phyloP scores from a whole-genome alignment of 2,329 filamentous ascomycete species.

The Alternaria longipes region DNA sequence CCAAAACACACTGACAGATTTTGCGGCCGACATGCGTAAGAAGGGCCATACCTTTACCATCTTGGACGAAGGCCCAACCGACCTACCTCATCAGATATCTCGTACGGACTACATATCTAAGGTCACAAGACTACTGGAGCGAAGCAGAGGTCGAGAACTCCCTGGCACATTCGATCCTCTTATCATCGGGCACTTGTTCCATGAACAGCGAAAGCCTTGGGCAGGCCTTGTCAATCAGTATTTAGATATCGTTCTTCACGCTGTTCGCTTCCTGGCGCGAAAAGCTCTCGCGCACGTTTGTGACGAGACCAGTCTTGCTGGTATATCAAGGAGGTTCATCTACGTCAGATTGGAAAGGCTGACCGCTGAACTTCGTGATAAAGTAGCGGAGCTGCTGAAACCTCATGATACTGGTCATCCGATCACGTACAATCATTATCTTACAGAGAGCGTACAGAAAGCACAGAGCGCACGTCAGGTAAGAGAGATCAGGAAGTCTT shows the following conservation, averaged over 20 bases:
- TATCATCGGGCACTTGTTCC: slow-evolving; percentile 31
- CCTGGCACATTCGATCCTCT: slow-evolving; percentile 35
- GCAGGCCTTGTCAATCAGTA: slow-evolving; percentile 4
- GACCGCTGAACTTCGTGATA: slow-evolving; percentile 9
- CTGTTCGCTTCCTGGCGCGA: slow-evolving; percentile 2
- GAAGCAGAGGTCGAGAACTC: slow-evolving; percentile 31
- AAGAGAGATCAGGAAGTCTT: slow-evolving; percentile 21
- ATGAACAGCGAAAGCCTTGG: slow-evolving; percentile 33
- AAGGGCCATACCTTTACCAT: slow-evolving; percentile 28
- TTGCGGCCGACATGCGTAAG: slow-evolving; percentile 25
- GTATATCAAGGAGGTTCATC: slow-evolving; percentile 13
- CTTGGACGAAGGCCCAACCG: slow-evolving; percentile 12
- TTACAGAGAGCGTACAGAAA: slow-evolving; percentile 49
- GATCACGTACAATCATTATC: slow-evolving; percentile 53
- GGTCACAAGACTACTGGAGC: slow-evolving; percentile 30
- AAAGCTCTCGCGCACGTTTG: slow-evolving; percentile 14
- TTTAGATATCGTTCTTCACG: slow-evolving; percentile 12
- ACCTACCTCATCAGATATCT: slow-evolving; percentile 16
- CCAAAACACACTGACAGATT: slow-evolving; percentile 31
- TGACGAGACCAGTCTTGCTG: slow-evolving; percentile 10
- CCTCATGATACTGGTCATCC: slow-evolving; percentile 29
- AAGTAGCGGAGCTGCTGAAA: slow-evolving; percentile 24
- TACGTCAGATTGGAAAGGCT: slow-evolving; percentile 11
- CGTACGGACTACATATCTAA: slow-evolving; percentile 31
- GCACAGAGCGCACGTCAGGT: slow-evolving; percentile 24